Evolutionary conservation across 179 eudicot species (phyloP).

Genomic region (Silene vulgaris): DNA sequence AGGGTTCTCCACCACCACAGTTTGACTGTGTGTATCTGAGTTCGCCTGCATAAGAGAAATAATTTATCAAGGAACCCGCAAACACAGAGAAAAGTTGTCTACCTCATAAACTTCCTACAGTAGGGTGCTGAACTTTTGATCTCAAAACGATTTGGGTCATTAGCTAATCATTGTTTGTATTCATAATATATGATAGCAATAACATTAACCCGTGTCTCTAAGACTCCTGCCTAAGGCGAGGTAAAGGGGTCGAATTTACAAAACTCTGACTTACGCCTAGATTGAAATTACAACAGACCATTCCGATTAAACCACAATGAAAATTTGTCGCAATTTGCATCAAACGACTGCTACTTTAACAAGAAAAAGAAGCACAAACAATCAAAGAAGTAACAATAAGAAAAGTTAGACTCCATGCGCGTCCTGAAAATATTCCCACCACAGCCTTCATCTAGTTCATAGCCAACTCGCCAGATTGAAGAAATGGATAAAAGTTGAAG

Average conservation of each 20-base stretch:
- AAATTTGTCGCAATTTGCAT: background rate
- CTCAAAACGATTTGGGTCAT: background rate
- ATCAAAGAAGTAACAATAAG: too few relatives aligned
- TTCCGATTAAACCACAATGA: background rate
- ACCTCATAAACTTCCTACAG: background rate
- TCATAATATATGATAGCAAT: background rate
- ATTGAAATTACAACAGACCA: background rate
- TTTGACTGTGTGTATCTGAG: slow-evolving; percentile 45
- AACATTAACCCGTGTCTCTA: background rate
- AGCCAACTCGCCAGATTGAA: background rate
- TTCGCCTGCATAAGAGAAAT: slow-evolving; percentile 30
- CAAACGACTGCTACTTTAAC: background rate
- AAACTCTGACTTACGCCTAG: background rate
- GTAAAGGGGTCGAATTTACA: background rate
- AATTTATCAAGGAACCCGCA: background rate
- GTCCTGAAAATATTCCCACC: too few relatives aligned
- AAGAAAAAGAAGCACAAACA: background rate
- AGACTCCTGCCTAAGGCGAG: background rate
- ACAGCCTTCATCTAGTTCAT: background rate
- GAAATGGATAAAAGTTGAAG: background rate
- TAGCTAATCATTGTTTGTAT: background rate
- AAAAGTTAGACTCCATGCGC: too few relatives aligned
- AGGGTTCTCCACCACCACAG: slow-evolving; percentile 83
- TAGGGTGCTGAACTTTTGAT: background rate
- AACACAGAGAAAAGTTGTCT: background rate